A percentile compares a stretch with the other conserved stretches of the same genome.
Evolutionary conservation across 371 early-diverging fungal species (phyloP).

Genomic region (Mucor lusitanicus): DNA sequence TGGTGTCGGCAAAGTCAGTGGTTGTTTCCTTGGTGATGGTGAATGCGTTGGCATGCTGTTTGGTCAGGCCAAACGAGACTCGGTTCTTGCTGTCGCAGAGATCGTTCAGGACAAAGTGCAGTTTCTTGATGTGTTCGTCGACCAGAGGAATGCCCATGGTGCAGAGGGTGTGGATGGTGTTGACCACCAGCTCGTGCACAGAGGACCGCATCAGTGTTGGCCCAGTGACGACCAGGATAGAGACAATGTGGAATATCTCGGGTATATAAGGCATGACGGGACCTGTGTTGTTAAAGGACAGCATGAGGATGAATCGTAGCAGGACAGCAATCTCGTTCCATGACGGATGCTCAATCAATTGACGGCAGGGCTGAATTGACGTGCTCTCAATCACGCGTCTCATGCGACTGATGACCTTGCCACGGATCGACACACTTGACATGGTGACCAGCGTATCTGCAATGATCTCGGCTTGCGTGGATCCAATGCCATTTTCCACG

Average conservation of each 20-base stretch:
- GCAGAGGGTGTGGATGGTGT: constrained; percentile 86
- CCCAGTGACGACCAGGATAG: constrained; percentile 82
- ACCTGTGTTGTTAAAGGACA: constrained; percentile 83
- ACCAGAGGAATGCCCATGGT: constrained; percentile 62
- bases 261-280: constrained; percentile 74
- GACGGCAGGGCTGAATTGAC: constrained; percentile 68
- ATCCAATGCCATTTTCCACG: constrained; percentile 78
- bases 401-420: constrained; percentile 79
- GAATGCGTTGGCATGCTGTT: constrained; percentile 74
- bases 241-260: constrained; percentile 84
- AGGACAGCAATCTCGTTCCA: constrained; percentile 91
- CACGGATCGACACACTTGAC: constrained; percentile 77
- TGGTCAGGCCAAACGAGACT: constrained; percentile 79
- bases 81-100: constrained; percentile 79
- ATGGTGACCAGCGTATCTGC: constrained; percentile 86
- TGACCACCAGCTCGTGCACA: constrained; percentile 90
- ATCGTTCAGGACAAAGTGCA: constrained; percentile 64
- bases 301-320: constrained; percentile 82
- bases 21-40: constrained; percentile 66
- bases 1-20: constrained; percentile 64
- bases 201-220: constrained; percentile 82
- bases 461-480: constrained; percentile 78
- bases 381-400: constrained; percentile 77
- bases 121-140: constrained; percentile 60
- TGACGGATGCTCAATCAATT: constrained; percentile 75